Conservation (phyloP, 2,329 filamentous ascomycete species). For the Davidsoniella virescens region DNA sequence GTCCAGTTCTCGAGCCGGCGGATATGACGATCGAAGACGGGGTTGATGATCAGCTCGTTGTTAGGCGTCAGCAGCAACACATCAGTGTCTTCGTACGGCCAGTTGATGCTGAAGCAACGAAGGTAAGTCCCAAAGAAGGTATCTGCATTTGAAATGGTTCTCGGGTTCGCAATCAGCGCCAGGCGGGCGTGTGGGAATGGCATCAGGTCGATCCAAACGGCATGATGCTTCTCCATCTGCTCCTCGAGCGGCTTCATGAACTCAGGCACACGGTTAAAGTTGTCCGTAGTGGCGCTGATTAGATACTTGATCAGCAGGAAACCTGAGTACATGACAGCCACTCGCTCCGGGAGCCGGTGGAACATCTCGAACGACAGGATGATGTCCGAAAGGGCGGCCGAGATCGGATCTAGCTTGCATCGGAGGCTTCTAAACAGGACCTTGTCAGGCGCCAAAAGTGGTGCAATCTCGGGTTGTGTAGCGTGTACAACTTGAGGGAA, state of each 20-base stretch:
- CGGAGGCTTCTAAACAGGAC: constrained; percentile 4
- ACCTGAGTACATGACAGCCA: constrained; percentile 72
- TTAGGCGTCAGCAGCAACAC: constrained; percentile 43
- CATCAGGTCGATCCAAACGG: constrained; percentile 68
- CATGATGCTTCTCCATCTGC: constrained; percentile 53
- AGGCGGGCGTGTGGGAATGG: constrained; percentile 69
- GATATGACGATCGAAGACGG: constrained; percentile 70
- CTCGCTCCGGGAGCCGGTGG: constrained; percentile 60
- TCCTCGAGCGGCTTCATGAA: constrained; percentile 52
- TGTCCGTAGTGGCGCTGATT: constrained; percentile 61
- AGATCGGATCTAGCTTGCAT: constrained; percentile 33
- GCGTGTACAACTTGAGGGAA: background rate
- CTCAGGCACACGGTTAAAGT: constrained; percentile 59
- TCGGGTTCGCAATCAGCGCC: constrained; percentile 29
- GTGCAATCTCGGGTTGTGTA: constrained; percentile 9
- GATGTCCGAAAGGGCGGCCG: constrained; percentile 74
- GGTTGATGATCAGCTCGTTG: constrained; percentile 64
- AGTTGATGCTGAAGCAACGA: constrained; percentile 59
- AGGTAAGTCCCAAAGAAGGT: constrained; percentile 69
- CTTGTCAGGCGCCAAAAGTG: constrained; percentile 2
- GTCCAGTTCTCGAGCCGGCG: constrained; percentile 67
- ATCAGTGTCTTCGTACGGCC: constrained; percentile 64
- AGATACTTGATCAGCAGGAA: constrained; percentile 78
- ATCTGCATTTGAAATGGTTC: constrained; percentile 23
- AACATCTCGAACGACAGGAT: constrained; percentile 71